phyloP scores from a whole-genome alignment of 768 basidiomycete genomes.

The Boletus rubroflammeus region DNA sequence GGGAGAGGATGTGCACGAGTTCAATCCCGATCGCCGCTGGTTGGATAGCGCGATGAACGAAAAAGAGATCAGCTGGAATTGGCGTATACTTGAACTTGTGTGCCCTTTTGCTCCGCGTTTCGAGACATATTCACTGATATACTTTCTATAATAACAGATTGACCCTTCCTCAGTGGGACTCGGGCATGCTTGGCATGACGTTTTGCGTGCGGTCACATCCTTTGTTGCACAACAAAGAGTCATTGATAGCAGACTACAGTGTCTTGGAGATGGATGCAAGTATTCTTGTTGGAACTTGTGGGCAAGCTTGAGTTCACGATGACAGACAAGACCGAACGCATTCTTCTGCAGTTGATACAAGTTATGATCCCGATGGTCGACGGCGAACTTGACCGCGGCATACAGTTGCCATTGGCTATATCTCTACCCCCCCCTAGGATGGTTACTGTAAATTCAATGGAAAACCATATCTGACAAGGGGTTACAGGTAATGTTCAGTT shows the following conservation, averaged over 20 bases:
- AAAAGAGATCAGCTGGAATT: slow-evolving; percentile 7
- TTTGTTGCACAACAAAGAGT: neutral
- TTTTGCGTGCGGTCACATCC: slow-evolving; percentile 19
- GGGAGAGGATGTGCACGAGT: slow-evolving; percentile 27
- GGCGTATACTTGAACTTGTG: slow-evolving; percentile 18
- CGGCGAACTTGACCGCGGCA: slow-evolving; percentile 29
- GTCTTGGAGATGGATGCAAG: slow-evolving; percentile 52
- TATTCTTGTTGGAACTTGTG: slow-evolving; percentile 51
- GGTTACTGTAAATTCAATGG: too few species aligned
- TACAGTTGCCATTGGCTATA: slow-evolving; percentile 27
- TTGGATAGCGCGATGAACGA: neutral
- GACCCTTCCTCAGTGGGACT: slow-evolving; percentile 15
- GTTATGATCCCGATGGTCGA: slow-evolving; percentile 36
- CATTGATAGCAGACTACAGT: slow-evolving; percentile 9
- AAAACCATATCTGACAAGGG: neutral
- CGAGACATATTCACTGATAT: neutral
- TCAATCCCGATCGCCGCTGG: slow-evolving; percentile 19
- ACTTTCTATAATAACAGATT: slow-evolving; percentile 3
- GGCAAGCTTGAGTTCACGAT: slow-evolving; percentile 48
- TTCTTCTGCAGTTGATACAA: slow-evolving; percentile 28
- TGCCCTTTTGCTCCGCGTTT: neutral
- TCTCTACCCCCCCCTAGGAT: slow-evolving; percentile 10
- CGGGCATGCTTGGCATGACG: slow-evolving; percentile 28
- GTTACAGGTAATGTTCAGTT: neutral
- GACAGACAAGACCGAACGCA: slow-evolving; percentile 26